phyloP scores from a whole-genome alignment of 805 yeast species.

The Ogataea populi-albae region DNA sequence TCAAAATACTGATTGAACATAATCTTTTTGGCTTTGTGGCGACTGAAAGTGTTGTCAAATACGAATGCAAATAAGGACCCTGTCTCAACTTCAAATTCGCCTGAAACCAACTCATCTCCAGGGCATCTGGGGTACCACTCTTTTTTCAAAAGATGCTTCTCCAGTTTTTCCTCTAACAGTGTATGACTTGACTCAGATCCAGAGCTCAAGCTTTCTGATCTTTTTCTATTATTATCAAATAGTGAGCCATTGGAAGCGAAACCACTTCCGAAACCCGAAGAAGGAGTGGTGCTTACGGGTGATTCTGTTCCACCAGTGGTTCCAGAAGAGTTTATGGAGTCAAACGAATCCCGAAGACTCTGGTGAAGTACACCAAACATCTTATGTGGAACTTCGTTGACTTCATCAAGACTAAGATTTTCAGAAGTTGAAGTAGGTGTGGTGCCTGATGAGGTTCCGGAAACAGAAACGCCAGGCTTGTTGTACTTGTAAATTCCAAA shows the following conservation, averaged over 20 bases:
- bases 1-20: constrained; percentile 53
- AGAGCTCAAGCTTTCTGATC: constrained; percentile 27
- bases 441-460: constrained; percentile 16
- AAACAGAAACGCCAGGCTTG: constrained; percentile 14
- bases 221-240: constrained; percentile 9
- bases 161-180: constrained; percentile 54
- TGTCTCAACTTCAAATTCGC: constrained; percentile 52
- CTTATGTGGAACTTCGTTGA: constrained; percentile 31
- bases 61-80: constrained; percentile 84
- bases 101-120: constrained; percentile 62
- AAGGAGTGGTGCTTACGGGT: background rate
- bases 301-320: background rate
- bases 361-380: constrained; percentile 22
- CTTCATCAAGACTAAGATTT: constrained; percentile 27
- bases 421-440: constrained; percentile 18
- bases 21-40: constrained; percentile 77
- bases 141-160: constrained; percentile 47
- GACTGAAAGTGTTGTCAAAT: constrained; percentile 88
- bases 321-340: constrained; percentile 16
- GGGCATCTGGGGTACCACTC: constrained; percentile 54
- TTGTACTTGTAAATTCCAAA: constrained; percentile 34
- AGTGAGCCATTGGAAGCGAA: background rate
- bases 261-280: background rate
- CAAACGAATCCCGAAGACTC: constrained; percentile 20
- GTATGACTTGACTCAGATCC: constrained; percentile 32